Conservation (phyloP, 495 filamentous ascomycete genomes). For the Lophiostoma macrostomum region DNA sequence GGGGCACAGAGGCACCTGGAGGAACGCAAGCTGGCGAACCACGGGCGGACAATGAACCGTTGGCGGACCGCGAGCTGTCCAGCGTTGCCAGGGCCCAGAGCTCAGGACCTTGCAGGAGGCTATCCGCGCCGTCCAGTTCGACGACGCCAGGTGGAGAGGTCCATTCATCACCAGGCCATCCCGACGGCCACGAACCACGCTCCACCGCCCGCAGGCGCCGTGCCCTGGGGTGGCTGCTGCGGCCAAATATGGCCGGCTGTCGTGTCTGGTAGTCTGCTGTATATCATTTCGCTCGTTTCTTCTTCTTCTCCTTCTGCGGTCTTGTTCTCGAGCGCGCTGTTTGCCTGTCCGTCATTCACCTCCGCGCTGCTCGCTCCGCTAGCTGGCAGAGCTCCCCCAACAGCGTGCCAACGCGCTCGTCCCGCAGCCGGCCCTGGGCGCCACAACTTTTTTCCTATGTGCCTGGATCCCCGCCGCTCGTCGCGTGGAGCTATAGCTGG, state of each 20-base stretch:
- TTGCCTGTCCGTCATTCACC: background rate
- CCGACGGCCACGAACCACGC: background rate
- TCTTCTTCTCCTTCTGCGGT: too few relatives aligned
- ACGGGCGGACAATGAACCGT: too few relatives aligned
- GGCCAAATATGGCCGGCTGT: background rate
- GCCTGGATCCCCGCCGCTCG: constrained; percentile 6
- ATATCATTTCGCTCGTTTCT: too few relatives aligned
- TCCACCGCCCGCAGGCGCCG: background rate
- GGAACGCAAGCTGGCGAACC: too few relatives aligned
- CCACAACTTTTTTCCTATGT: background rate
- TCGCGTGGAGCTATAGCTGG: background rate
- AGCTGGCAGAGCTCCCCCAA: background rate
- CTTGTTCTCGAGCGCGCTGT: too few relatives aligned
- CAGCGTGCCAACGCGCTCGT: constrained; percentile 1
- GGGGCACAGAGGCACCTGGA: too few relatives aligned
- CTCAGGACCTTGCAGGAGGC: too few relatives aligned
- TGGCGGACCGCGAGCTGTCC: too few relatives aligned
- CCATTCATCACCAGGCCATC: background rate
- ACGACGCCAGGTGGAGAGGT: background rate
- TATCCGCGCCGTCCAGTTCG: too few relatives aligned
- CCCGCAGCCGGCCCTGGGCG: background rate
- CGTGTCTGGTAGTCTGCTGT: too few relatives aligned
- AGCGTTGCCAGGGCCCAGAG: too few relatives aligned
- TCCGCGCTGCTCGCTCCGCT: background rate
- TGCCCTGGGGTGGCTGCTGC: background rate